phyloP scores from a whole-genome alignment of 2,329 filamentous ascomycete genomes.

The Trichoderma citrinoviride region DNA sequence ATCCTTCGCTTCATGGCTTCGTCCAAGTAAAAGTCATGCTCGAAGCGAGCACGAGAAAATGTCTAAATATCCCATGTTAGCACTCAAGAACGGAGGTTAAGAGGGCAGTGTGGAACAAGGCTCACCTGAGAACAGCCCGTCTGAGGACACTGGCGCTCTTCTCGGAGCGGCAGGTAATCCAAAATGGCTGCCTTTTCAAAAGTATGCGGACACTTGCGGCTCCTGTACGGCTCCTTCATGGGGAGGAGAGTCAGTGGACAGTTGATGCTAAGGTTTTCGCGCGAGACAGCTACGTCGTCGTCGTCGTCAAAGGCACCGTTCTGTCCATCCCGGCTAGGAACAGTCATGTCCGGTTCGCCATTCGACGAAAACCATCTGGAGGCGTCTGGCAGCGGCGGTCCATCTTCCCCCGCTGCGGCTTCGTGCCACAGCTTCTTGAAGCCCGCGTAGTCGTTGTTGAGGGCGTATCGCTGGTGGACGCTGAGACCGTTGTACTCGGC shows the following conservation, averaged over 20 bases:
- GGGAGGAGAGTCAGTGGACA: slow-evolving; percentile 66
- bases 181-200: slow-evolving; percentile 66
- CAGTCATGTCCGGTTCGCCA: slow-evolving; percentile 42
- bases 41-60: slow-evolving; percentile 41
- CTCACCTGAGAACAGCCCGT: slow-evolving; percentile 60
- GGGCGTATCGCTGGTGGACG: slow-evolving; percentile 49
- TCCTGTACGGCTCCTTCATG: slow-evolving; percentile 66
- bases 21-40: slow-evolving; percentile 55
- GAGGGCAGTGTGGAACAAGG: not conserved
- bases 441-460: slow-evolving; percentile 57
- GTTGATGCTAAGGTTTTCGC: slow-evolving; percentile 62
- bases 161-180: slow-evolving; percentile 47
- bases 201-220: slow-evolving; percentile 65
- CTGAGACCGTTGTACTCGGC: slow-evolving; percentile 44
- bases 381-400: slow-evolving; percentile 51
- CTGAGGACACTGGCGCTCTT: slow-evolving; percentile 58
- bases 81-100: not conserved
- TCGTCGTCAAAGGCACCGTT: slow-evolving; percentile 42
- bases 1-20: slow-evolving; percentile 57
- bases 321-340: slow-evolving; percentile 21
- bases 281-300: slow-evolving; percentile 66
- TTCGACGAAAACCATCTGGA: slow-evolving; percentile 52
- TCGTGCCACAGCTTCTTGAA: slow-evolving; percentile 60
- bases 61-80: slow-evolving; percentile 37
- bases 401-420: slow-evolving; percentile 47